A percentile compares a stretch with the other conserved stretches of the same genome.
phyloP scores from a whole-genome alignment of 306 rosid species.

The Begonia fuchsioides region DNA sequence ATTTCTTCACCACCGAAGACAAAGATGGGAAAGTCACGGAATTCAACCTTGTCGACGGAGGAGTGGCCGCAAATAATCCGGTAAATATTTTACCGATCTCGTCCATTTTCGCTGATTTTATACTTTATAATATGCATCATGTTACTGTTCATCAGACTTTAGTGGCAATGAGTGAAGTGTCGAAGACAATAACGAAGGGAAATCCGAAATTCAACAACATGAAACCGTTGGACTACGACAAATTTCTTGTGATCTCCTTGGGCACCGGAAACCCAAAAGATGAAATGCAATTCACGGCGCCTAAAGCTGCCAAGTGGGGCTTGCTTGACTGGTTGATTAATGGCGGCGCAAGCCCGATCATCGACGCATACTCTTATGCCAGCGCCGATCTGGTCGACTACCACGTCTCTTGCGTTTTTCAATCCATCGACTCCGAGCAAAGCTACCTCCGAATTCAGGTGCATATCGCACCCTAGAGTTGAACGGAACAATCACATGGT shows the following conservation, averaged over 20 bases:
- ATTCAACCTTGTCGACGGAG: constrained; percentile 45
- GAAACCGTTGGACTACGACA: constrained; percentile 13
- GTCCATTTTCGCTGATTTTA: not conserved
- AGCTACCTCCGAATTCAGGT: constrained; percentile 37
- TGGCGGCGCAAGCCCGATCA: constrained; percentile 21
- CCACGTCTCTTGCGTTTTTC: constrained; percentile 17
- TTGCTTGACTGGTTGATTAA: constrained; percentile 19
- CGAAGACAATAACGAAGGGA: constrained; percentile 19
- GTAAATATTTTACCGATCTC: constrained; percentile 6
- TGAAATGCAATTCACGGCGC: constrained; percentile 14
- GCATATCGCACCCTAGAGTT: not conserved
- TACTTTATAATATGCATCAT: too few relatives aligned
- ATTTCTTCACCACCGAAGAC: too few relatives aligned
- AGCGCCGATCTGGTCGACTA: constrained; percentile 15
- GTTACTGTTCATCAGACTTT: constrained; percentile 20
- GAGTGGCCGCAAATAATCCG: constrained; percentile 54
- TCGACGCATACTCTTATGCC: constrained; percentile 12
- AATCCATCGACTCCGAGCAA: constrained; percentile 10
- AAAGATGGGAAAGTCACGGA: too few relatives aligned
- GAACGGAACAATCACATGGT: not conserved
- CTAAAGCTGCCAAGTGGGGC: constrained; percentile 24
- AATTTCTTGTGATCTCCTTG: constrained; percentile 33
- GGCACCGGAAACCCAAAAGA: constrained; percentile 34
- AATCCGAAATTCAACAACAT: constrained; percentile 8
- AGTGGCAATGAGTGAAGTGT: constrained; percentile 34